Percentiles rank a stretch among this genome's conserved stretches.
Conservation (phyloP, 2,329 filamentous ascomycete species). For the Chrysosporium queenslandicum region DNA sequence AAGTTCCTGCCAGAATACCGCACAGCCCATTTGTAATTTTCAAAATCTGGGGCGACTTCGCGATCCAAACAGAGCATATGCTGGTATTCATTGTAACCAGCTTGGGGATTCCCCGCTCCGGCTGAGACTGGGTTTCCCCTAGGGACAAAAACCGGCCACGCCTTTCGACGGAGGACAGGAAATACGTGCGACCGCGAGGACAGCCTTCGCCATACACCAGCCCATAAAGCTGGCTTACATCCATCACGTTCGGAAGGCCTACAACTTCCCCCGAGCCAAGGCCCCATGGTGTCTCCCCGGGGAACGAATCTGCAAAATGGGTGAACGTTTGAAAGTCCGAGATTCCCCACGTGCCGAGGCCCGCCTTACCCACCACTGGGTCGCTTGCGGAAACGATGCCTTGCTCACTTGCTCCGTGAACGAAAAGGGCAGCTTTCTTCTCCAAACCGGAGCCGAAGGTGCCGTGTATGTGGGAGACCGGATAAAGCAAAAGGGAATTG, state of each 20-base stretch:
- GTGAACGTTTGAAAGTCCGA: conserved; percentile 63
- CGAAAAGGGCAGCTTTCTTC: conserved; percentile 65
- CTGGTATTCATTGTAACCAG: conserved; percentile 60
- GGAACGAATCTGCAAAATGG: conserved; percentile 68
- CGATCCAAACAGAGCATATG: conserved; percentile 76
- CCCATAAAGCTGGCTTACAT: conserved; percentile 76
- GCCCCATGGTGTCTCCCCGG: conserved; percentile 65
- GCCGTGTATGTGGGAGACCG: conserved; percentile 70
- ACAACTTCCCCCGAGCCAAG: conserved; percentile 65
- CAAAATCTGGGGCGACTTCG: conserved; percentile 65
- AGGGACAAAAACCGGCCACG: conserved; percentile 63
- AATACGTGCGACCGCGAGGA: conserved; percentile 71
- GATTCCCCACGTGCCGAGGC: conserved; percentile 68
- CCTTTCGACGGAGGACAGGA: conserved; percentile 62
- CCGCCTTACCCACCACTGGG: conserved; percentile 55
- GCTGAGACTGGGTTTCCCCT: conserved; percentile 50
- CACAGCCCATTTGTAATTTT: conserved; percentile 64
- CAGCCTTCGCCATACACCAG: conserved; percentile 78
- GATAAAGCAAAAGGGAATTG: conserved; percentile 69
- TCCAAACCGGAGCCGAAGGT: conserved; percentile 56
- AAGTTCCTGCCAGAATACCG: conserved; percentile 74
- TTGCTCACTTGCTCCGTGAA: conserved; percentile 72
- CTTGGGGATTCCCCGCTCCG: conserved; percentile 63
- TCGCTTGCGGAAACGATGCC: conserved; percentile 74
- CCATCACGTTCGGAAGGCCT: conserved; percentile 75